Base-by-base conservation (phyloP, 2,329 filamentous ascomycete genomes). In the Ophiocordyceps australis region DNA sequence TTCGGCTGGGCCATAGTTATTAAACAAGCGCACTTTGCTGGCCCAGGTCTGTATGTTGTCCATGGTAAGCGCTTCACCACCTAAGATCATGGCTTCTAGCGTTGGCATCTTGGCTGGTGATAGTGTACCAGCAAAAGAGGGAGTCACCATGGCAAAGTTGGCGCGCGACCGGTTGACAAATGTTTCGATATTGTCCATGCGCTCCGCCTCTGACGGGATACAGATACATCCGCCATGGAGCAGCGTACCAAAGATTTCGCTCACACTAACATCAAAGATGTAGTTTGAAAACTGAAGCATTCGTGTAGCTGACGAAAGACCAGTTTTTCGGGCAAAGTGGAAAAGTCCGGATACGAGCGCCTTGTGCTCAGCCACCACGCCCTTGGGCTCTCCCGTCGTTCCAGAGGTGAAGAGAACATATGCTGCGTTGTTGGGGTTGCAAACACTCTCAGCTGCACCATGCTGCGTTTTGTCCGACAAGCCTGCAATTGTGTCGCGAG, bases 341-440 rank as follows among this genome's bases (percentile, higher is more conserved):
- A 28, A 5, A 28, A 23, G 23, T 15, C 14, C 25, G 25, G 8
- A 23, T 24, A 20, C n/a, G 12, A 31, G 15, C 3, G 32, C 32
- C 7, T 24, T 28, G 20, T 42, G 39, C 16, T 35, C 34, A 14
- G 39, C 30, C 4, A 38, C 26, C 3, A 41, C 27, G 4, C 38
- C 38, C 18, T 42, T 42, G 1, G 40, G 38, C 5, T 23, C 31
- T 5, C 39, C 40, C 1, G 40, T 43, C 4, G 31, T 34, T 7
- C 39, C 40, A 3, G 38, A 40, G 0, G 39, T 42, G 15, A 42
- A 42, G 0, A 42, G 19, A 3, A 41, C 28, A 20, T 40, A 42
- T 1, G 32, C 35, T 6, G 29, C 28, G 17, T 19, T 19, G 17
- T 20, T 20, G 19, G 5, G 19, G 19, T 12, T 12, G 19, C 10